phyloP scores from a whole-genome alignment of 2,329 filamentous ascomycete genomes.

The Aspergillus ustus region DNA sequence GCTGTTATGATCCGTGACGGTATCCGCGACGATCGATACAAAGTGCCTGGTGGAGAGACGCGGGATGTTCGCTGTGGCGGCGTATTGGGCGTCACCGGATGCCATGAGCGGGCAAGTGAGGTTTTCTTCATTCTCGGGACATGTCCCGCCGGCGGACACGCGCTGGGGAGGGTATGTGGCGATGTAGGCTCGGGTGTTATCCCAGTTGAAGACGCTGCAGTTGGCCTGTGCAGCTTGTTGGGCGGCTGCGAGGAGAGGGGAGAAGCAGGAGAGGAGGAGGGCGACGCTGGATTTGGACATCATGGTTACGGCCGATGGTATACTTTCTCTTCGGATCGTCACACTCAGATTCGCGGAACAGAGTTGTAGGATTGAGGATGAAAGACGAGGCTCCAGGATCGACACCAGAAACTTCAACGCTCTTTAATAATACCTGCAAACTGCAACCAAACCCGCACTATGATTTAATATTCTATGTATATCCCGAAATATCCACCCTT shows the following conservation, averaged over 20 bases:
- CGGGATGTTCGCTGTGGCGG: slow-evolving; percentile 1
- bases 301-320: not conserved
- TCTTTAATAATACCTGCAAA: not conserved
- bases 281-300: not conserved
- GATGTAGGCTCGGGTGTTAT: slow-evolving; percentile 1
- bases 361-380: not conserved
- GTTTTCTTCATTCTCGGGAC: not conserved
- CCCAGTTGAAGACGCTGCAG: slow-evolving; percentile 17
- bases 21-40: not conserved
- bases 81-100: not conserved
- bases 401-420: no score
- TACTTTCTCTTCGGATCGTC: no score
- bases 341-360: not conserved
- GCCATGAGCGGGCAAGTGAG: slow-evolving; percentile 11
- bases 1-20: not conserved
- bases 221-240: not conserved
- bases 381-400: no score
- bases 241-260: not conserved
- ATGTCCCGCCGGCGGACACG: slow-evolving; percentile 5
- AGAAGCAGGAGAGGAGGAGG: slow-evolving; percentile 3
- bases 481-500: not conserved
- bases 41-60: not conserved
- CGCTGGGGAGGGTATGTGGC: not conserved
- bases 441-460: not conserved
- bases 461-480: not conserved